phyloP scores from a whole-genome alignment of 495 filamentous ascomycete species.

The Tetracladium setigerum region DNA sequence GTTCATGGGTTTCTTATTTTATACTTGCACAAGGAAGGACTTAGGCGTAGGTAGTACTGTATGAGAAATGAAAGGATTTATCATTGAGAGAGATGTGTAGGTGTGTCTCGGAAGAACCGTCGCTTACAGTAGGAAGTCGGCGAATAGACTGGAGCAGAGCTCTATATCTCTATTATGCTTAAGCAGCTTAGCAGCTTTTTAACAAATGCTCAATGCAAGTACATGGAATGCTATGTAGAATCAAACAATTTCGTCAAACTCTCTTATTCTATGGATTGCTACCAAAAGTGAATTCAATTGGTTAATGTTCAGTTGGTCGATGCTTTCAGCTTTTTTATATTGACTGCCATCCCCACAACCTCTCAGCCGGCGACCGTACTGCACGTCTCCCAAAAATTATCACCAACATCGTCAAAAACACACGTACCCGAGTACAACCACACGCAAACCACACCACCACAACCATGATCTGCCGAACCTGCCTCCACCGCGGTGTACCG shows the following conservation, averaged over 20 bases:
- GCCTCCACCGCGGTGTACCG: constrained; percentile 12
- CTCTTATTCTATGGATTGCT: background rate
- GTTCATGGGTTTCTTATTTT: too few relatives aligned
- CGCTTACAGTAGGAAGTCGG: too few relatives aligned
- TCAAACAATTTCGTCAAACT: background rate
- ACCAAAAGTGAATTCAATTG: background rate
- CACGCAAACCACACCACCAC: constrained; percentile 2
- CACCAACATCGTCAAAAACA: background rate
- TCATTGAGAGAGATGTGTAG: background rate
- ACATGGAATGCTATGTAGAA: background rate
- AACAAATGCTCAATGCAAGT: constrained; percentile 4
- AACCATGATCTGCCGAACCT: constrained; percentile 27
- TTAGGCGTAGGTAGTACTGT: background rate
- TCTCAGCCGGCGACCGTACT: constrained; percentile 16
- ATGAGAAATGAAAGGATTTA: background rate
- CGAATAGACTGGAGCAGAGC: too few relatives aligned
- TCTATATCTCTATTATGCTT: background rate
- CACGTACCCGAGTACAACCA: background rate
- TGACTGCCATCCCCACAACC: background rate
- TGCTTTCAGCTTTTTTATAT: too few relatives aligned
- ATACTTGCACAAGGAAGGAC: too few relatives aligned
- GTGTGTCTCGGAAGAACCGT: background rate
- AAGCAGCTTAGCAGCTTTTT: constrained; percentile 1
- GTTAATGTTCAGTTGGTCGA: background rate
- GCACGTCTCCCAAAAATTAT: constrained; percentile 11